Evolutionary conservation across 1,284 basidiomycete species (phyloP).

Genomic region (Hymenochaete sp.): DNA sequence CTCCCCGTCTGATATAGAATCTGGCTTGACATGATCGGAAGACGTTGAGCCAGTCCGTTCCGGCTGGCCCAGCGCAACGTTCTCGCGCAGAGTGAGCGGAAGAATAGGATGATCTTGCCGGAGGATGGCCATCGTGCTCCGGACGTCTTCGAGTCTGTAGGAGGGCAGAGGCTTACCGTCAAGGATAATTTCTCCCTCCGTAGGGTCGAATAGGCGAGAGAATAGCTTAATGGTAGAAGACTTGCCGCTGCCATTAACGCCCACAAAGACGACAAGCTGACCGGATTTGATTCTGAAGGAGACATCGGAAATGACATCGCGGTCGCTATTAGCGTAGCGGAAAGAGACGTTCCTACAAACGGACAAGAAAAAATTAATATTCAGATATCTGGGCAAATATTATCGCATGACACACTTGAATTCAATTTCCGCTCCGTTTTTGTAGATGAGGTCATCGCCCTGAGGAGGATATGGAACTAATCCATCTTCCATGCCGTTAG

Average conservation of each 20-base stretch:
- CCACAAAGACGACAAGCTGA: slow-evolving; percentile 39
- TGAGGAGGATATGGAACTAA: slow-evolving; percentile 12
- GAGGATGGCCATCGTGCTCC: slow-evolving; percentile 31
- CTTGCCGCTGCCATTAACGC: slow-evolving; percentile 44
- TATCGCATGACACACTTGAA: slow-evolving; percentile 26
- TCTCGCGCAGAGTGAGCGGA: slow-evolving; percentile 34
- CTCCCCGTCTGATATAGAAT: slow-evolving; percentile 22
- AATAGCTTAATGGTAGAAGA: slow-evolving; percentile 39
- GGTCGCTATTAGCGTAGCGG: slow-evolving; percentile 26
- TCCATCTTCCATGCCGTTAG: slow-evolving; percentile 17
- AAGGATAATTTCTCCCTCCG: slow-evolving; percentile 32
- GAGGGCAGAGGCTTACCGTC: slow-evolving; percentile 28
- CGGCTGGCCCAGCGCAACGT: slow-evolving; percentile 31
- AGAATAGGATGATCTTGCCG: slow-evolving; percentile 34
- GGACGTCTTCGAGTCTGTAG: slow-evolving; percentile 27
- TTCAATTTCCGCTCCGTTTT: slow-evolving; percentile 22
- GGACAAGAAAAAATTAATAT: neutral
- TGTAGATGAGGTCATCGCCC: neutral
- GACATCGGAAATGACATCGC: slow-evolving; percentile 28
- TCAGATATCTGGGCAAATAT: neutral
- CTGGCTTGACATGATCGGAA: too few species aligned
- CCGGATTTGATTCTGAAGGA: slow-evolving; percentile 36
- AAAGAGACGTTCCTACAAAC: slow-evolving; percentile 35
- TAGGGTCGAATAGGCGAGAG: slow-evolving; percentile 32
- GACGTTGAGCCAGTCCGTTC: too few species aligned